Evolutionary conservation across 176 grass and related monocot species (phyloP).

Genomic region (Paspalum notatum): DNA sequence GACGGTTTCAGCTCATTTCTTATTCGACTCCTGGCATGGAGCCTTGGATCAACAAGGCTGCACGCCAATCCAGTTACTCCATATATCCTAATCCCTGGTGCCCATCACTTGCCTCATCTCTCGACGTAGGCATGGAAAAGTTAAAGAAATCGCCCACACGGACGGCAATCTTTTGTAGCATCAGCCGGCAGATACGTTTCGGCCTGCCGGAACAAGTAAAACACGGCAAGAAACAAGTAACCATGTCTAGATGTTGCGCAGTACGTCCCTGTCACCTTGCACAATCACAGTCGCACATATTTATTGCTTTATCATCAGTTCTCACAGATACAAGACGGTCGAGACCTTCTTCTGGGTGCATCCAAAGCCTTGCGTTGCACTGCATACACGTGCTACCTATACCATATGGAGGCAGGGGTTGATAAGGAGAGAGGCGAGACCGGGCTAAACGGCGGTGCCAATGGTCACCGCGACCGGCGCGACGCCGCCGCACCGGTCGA

Average conservation of each 20-base stretch:
- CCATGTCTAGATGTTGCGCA: not conserved
- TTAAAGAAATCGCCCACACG: constrained; percentile 39
- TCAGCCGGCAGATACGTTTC: constrained; percentile 19
- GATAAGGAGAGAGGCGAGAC: constrained; percentile 1
- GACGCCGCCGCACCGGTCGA: not conserved
- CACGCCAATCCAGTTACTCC: not conserved
- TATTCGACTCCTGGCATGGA: not conserved
- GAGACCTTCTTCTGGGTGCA: not conserved
- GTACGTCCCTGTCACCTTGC: constrained; percentile 40
- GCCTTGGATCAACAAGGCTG: constrained; percentile 9
- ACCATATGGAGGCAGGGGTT: constrained; percentile 22
- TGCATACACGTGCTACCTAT: not conserved
- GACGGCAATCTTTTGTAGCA: constrained; percentile 32
- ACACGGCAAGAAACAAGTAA: not conserved
- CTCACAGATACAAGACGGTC: not conserved
- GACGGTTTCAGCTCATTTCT: constrained; percentile 23
- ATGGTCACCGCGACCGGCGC: not conserved
- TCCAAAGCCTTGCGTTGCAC: not conserved
- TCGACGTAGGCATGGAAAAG: not conserved
- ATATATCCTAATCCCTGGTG: not conserved
- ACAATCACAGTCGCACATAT: not conserved
- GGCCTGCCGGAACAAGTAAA: constrained; percentile 9
- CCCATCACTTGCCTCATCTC: constrained; percentile 4
- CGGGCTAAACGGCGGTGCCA: not conserved
- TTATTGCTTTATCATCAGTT: constrained; percentile 2